Conservation (phyloP, 2,329 filamentous ascomycete species). For the Laburnicola sp. region DNA sequence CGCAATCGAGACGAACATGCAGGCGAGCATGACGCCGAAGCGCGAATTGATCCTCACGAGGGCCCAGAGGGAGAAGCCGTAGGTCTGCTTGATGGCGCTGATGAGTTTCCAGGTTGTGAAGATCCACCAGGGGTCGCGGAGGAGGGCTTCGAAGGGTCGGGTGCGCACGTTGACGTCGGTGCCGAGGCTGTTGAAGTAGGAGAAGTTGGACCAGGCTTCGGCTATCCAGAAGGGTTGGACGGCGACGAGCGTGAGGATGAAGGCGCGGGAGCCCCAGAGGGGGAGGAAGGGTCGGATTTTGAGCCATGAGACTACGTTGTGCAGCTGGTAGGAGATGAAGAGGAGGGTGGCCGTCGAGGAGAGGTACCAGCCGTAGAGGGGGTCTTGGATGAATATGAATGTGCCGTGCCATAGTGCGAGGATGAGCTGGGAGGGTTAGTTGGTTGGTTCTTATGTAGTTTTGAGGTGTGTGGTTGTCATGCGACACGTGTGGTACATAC, state of each 20-base stretch:
- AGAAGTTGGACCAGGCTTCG: constrained; percentile 42
- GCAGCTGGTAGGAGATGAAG: constrained; percentile 43
- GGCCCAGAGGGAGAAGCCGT: constrained; percentile 31
- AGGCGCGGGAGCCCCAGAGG: constrained; percentile 38
- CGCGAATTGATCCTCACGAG: constrained; percentile 34
- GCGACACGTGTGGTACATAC: constrained; percentile 12
- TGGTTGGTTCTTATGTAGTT: background rate
- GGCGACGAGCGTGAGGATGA: constrained; percentile 36
- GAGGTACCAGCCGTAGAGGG: constrained; percentile 40
- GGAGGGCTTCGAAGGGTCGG: constrained; percentile 38
- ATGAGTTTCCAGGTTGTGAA: constrained; percentile 42
- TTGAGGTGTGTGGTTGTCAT: background rate
- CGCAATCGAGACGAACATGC: constrained; percentile 38
- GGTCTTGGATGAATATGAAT: constrained; percentile 40
- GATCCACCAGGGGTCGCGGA: constrained; percentile 44
- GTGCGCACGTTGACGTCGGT: constrained; percentile 32
- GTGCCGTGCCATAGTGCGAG: constrained; percentile 44
- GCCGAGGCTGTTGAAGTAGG: constrained; percentile 41
- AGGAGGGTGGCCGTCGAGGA: constrained; percentile 39
- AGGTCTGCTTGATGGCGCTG: constrained; percentile 38
- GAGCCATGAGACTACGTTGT: constrained; percentile 42
- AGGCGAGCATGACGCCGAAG: constrained; percentile 40
- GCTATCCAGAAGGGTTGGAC: constrained; percentile 43
- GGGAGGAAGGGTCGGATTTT: constrained; percentile 42
- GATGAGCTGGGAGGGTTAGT: constrained; percentile 31